Evolutionary conservation across 805 yeast species (phyloP), one percentile per base, ranked within the genome.

Genomic region (Zygoascus ofunaensis): DNA sequence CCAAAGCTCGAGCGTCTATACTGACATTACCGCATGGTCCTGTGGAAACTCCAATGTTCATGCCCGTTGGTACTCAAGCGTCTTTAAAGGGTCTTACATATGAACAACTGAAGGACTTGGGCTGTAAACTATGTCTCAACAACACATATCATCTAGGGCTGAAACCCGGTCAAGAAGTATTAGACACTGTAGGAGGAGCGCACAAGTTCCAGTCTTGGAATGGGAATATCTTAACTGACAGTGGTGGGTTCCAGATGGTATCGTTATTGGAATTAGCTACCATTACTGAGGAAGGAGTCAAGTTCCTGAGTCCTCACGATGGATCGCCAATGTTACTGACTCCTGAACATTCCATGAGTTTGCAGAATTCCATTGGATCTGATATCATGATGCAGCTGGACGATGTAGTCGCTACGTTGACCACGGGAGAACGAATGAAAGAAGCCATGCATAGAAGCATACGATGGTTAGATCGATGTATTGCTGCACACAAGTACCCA

Each of bases 41-140:
- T 5, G 66, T 68, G 5, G 57, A 63, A 35, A 65, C 73, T 2
- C 73, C 73, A 2, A 70, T 68, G 58, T 69, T 68, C 52, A 69
- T 69, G 72, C 73, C 73, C 1, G 73, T 68, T 2, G 72, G 71
- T 37, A 67, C 72, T 19, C 73, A 69, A 56, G 73, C 73, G 4
- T 62, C 72, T 4, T 57, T 69, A 32, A 69, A 69, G 50, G 73
- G 73, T 8, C 53, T 69, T 34, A 69, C 72, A 3, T 63, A 68
- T 5, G 65, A 66, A 42, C 73, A 69, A 53, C 60, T 69, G 28
- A 58, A 57, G 12, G 41, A 37, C 15, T 55, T 69, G 35, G 68
- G 61, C 34, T 69, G 73, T 53, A 64, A 63, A 39, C 61, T 69
- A 28, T 69, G 71, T 44, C 55, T 69, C 35, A 69, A 69, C 49